Evolutionary conservation across 495 filamentous ascomycete species (phyloP).

Genomic region (Umbilicaria muhlenbergii): DNA sequence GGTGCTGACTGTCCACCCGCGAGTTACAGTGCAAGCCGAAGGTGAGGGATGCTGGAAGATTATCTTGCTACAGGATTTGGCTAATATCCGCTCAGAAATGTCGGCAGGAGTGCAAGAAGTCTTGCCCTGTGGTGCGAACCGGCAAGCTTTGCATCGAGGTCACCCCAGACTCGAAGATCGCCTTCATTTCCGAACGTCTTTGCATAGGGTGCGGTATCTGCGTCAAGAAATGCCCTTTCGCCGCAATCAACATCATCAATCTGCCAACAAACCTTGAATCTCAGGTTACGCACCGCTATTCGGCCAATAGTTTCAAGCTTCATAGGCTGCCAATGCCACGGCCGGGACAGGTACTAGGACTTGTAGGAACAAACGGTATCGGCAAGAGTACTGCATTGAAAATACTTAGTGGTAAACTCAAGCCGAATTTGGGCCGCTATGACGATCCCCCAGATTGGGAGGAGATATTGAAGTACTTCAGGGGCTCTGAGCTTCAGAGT

Average conservation of each 20-base stretch:
- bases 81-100: conserved; percentile 47
- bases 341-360: conserved; percentile 89
- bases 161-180: conserved; percentile 74
- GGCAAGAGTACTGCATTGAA: conserved; percentile 97
- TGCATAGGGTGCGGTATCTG: conserved; percentile 99
- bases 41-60: conserved; percentile 29
- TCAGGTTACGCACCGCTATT: conserved; percentile 95
- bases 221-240: conserved; percentile 98
- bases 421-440: conserved; percentile 89
- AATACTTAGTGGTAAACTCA: conserved; percentile 93
- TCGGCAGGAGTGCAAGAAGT: conserved; percentile 97
- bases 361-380: conserved; percentile 98
- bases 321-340: conserved; percentile 90
- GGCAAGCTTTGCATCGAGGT: conserved; percentile 98
- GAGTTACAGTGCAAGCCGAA: conserved; percentile 82
- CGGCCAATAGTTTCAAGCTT: conserved; percentile 98
- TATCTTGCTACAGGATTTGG: conserved; percentile 1
- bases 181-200: conserved; percentile 89
- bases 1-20: conserved; percentile 16
- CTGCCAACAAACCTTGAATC: conserved; percentile 95
- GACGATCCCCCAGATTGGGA: conserved; percentile 98
- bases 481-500: conserved; percentile 95
- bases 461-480: conserved; percentile 94
- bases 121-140: conserved; percentile 92
- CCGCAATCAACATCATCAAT: conserved; percentile 98